Evolutionary conservation across 2,329 filamentous ascomycete genomes (phyloP), one percentile per base, ranked within the genome.

Genomic region (Beauveria medogensis): DNA sequence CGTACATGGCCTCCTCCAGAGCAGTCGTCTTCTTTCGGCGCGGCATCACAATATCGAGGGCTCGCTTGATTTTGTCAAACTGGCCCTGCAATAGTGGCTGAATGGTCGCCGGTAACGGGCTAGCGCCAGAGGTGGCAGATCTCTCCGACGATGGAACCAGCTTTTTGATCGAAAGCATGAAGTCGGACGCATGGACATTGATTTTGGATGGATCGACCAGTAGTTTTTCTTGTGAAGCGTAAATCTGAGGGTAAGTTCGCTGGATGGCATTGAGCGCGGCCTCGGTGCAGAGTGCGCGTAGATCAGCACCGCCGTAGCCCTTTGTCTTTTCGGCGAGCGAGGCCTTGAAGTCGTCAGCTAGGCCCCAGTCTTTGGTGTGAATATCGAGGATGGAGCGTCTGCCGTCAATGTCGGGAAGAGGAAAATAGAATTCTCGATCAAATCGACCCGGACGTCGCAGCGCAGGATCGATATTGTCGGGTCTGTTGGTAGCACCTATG

Each of bases 361-460:
- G 79, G 22, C 92, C 90, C 94, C 94, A 99, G 64, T 91, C 91
- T 70, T 89, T 89, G 7, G 94, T 99, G 72, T 99, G 92, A 62
- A 99, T 99, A 65, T 97, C 88, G 62, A 99, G 82, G 68, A 99
- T 99, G 5, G 91, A 83, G 65, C 89, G 88, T 63, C 94, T 86
- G 24, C 86, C 92, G 44, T 89, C 85, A 4, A 87, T 80, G 67
- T 93, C 90, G 0, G 94, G 94, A 37, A 99, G 79, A 1, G 94
- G 92, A 70, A 99, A 99, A 77, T 97, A 97, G 69, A 99, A 99
- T 73, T 99, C 95, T 72, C 94, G 83, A 71, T 99, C 94, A 70
- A 99, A 99, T 56, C 94, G 89, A 48, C 94, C 95, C 22, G 94
- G 93, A 55, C 93, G 87, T 63, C 94, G 88, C 62, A 99, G 81